These are phyloP conservation scores for Fusarium foetens DNA, from an alignment of 2,329 filamentous ascomycete genomes.

Conservation along the genomic window DNA sequence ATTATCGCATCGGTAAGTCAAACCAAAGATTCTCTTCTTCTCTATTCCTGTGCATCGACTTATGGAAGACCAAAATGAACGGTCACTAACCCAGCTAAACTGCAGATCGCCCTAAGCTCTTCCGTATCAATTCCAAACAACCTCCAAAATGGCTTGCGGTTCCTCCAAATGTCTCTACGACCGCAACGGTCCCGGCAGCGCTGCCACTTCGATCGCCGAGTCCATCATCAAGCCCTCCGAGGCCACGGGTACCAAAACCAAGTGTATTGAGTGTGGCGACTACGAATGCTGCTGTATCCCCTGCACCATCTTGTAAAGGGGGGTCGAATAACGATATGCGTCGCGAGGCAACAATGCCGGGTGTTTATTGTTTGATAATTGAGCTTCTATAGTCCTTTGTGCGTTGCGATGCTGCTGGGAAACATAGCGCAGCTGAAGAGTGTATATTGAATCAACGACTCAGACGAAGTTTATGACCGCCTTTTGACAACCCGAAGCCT, in stretches of 20 bases:
- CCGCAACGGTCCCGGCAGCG: slow-evolving; percentile 59
- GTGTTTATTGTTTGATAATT: slow-evolving; percentile 4
- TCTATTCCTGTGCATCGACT: neutral
- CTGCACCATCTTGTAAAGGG: slow-evolving; percentile 60
- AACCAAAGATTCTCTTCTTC: neutral
- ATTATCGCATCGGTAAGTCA: slow-evolving; percentile 5
- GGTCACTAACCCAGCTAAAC: slow-evolving; percentile 3
- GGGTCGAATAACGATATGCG: neutral
- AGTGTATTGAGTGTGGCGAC: slow-evolving; percentile 45
- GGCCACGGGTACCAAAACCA: slow-evolving; percentile 51
- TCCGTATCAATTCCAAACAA: neutral
- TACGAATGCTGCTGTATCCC: slow-evolving; percentile 65
- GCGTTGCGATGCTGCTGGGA: slow-evolving; percentile 2
- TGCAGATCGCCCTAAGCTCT: slow-evolving; percentile 5
- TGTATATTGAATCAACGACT: slow-evolving; percentile 12
- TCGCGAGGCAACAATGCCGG: neutral
- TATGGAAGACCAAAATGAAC: neutral
- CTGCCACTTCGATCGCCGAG: slow-evolving; percentile 60
- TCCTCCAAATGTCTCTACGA: slow-evolving; percentile 38
- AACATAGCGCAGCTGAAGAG: slow-evolving; percentile 3
- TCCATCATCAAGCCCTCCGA: slow-evolving; percentile 62
- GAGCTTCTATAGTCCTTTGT: slow-evolving; percentile 10
- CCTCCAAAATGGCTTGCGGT: slow-evolving; percentile 41
- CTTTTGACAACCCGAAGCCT: neutral
- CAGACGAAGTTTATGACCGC: slow-evolving; percentile 4